phyloP scores from a whole-genome alignment of 2,329 filamentous ascomycete genomes.

The Pyrenochaeta sp. region DNA sequence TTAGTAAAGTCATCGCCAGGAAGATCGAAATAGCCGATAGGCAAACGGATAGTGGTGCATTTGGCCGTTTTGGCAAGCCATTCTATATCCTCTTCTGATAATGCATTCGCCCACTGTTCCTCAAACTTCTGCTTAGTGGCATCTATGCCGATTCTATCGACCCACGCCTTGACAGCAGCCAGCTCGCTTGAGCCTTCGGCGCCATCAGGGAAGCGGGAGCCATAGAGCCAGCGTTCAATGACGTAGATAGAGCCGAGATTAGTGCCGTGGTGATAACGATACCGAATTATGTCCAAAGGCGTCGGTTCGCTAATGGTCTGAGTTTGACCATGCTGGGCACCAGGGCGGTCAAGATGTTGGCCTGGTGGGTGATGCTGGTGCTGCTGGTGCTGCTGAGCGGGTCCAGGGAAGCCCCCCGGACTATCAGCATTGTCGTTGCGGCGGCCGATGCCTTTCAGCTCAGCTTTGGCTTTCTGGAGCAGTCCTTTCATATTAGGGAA shows the following conservation, averaged over 20 bases:
- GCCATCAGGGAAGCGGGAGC: slow-evolving; percentile 58
- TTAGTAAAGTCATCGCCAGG: slow-evolving; percentile 58
- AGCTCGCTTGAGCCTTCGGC: slow-evolving; percentile 59
- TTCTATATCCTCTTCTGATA: slow-evolving; percentile 61
- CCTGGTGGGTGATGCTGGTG: slow-evolving; percentile 6
- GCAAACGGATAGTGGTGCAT: slow-evolving; percentile 67
- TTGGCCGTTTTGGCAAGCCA: slow-evolving; percentile 63
- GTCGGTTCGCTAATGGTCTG: slow-evolving; percentile 51
- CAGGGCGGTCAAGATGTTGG: slow-evolving; percentile 7
- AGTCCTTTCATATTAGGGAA: slow-evolving; percentile 34
- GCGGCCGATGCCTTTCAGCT: slow-evolving; percentile 23
- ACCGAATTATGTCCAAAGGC: slow-evolving; percentile 57
- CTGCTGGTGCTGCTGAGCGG: slow-evolving; percentile 5
- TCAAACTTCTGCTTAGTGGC: slow-evolving; percentile 62
- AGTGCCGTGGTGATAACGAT: slow-evolving; percentile 67
- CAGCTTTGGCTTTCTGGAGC: slow-evolving; percentile 39
- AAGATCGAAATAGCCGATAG: slow-evolving; percentile 68
- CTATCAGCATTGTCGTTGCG: slow-evolving; percentile 1
- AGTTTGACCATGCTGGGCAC: slow-evolving; percentile 13
- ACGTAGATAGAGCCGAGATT: slow-evolving; percentile 68
- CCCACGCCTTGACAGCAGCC: slow-evolving; percentile 59
- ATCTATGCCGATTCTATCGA: slow-evolving; percentile 58
- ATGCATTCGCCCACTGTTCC: slow-evolving; percentile 61
- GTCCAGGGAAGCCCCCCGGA: neutral
- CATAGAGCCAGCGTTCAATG: slow-evolving; percentile 67